Percentiles rank a stretch among this genome's conserved stretches.
Evolutionary conservation across 2,329 filamentous ascomycete genomes (phyloP).

Genomic region (Penicillium verrucosum): DNA sequence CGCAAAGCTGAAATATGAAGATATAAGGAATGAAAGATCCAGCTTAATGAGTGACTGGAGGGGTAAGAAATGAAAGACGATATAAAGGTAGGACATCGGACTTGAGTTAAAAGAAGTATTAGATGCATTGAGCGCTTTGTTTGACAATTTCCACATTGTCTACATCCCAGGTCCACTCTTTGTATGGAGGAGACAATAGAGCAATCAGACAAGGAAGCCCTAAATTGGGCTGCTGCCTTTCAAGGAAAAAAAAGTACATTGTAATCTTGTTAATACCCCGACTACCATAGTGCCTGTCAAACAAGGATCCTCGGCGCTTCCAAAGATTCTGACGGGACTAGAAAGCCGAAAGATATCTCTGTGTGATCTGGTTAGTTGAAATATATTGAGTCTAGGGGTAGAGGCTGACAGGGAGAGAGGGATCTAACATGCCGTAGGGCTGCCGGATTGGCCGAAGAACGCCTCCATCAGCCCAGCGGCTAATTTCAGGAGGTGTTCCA

Average conservation of each 20-base stretch:
- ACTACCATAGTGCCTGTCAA: conserved; percentile 13
- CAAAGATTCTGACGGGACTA: neutral
- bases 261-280: neutral
- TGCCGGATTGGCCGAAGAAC: conserved; percentile 2
- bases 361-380: neutral
- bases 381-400: neutral
- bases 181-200: neutral
- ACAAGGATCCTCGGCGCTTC: neutral
- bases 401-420: neutral
- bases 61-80: neutral
- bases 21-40: conserved; percentile 1
- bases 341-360: neutral
- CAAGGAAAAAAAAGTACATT: neutral
- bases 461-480: conserved; percentile 2
- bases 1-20: neutral
- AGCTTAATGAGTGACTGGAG: neutral
- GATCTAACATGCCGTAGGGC: neutral
- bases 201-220: neutral
- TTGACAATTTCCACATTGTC: neutral
- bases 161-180: neutral
- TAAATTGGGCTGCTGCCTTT: neutral
- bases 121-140: neutral
- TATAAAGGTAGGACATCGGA: neutral
- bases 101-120: neutral
- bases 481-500: conserved; percentile 3